phyloP scores from a whole-genome alignment of 371 early-diverging fungal species.

The Phascolomyces articulosus region DNA sequence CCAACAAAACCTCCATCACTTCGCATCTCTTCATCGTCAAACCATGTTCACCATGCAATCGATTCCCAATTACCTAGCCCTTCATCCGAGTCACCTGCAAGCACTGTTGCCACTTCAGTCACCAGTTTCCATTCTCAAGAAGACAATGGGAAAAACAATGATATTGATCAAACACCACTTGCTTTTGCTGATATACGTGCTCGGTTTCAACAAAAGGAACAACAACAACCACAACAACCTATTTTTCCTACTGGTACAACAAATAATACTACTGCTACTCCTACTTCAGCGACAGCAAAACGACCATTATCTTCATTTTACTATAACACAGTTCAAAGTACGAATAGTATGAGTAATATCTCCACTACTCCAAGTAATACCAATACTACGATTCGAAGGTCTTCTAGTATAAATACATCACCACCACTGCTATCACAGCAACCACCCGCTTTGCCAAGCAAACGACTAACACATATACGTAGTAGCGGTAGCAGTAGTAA shows the following conservation, averaged over 20 bases:
- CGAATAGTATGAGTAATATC: neutral
- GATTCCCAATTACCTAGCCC: conserved; percentile 14
- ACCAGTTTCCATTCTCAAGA: conserved; percentile 14
- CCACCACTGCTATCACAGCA: conserved; percentile 5
- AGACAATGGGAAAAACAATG: conserved; percentile 1
- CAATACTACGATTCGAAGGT: neutral
- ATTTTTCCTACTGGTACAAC: neutral
- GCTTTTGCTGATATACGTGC: conserved; percentile 50
- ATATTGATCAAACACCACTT: conserved; percentile 32
- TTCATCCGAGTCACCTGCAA: conserved; percentile 21
- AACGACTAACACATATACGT: conserved; percentile 9
- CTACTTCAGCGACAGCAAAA: neutral
- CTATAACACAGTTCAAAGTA: neutral
- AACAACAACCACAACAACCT: conserved; percentile 1
- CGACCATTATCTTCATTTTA: neutral
- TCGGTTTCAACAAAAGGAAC: conserved; percentile 30
- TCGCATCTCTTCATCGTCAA: conserved; percentile 19
- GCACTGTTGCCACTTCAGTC: conserved; percentile 15
- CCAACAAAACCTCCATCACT: conserved; percentile 50
- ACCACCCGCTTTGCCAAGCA: neutral
- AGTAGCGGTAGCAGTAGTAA: no score
- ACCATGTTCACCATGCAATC: neutral
- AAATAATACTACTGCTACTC: no score
- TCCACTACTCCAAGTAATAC: neutral
- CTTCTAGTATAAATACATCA: neutral